phyloP scores from a whole-genome alignment of 305 asterid genomes.

The Fraxinus ornus region DNA sequence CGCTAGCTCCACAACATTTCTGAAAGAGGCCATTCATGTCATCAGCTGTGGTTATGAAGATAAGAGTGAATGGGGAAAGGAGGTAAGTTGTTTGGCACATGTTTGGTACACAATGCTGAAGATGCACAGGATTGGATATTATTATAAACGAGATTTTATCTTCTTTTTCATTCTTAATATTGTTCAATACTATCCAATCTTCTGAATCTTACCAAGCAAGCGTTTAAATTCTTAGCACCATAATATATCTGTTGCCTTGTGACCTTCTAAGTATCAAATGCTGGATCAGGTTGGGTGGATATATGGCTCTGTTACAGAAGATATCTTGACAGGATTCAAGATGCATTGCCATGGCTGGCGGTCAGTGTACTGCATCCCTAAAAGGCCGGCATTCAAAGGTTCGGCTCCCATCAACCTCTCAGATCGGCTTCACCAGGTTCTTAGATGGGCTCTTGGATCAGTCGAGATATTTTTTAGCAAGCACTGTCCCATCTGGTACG shows the following conservation, averaged over 20 bases:
- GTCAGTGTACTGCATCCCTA: constrained; percentile 84
- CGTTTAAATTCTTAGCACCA: background rate
- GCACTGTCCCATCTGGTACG: constrained; percentile 87
- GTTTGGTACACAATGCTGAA: background rate
- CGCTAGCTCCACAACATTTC: constrained; percentile 40
- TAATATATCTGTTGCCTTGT: background rate
- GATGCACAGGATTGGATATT: background rate
- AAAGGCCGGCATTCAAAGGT: constrained; percentile 56
- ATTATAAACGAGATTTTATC: background rate
- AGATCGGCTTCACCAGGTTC: constrained; percentile 92
- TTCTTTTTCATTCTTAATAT: background rate
- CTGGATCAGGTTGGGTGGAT: constrained; percentile 81
- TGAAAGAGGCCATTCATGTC: constrained; percentile 81
- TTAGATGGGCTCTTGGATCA: constrained; percentile 91
- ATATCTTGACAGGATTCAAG: constrained; percentile 85
- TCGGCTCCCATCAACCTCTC: constrained; percentile 25
- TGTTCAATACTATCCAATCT: background rate
- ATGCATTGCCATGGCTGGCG: constrained; percentile 95
- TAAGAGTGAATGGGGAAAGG: constrained; percentile 96
- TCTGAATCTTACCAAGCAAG: background rate
- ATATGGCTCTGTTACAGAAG: constrained; percentile 83
- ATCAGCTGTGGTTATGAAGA: constrained; percentile 97
- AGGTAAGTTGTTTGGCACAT: constrained; percentile 37
- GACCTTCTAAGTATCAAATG: background rate
- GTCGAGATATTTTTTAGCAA: constrained; percentile 82